Evolutionary conservation across 2,329 filamentous ascomycete genomes (phyloP).

Genomic region (Laburnicola sp.): DNA sequence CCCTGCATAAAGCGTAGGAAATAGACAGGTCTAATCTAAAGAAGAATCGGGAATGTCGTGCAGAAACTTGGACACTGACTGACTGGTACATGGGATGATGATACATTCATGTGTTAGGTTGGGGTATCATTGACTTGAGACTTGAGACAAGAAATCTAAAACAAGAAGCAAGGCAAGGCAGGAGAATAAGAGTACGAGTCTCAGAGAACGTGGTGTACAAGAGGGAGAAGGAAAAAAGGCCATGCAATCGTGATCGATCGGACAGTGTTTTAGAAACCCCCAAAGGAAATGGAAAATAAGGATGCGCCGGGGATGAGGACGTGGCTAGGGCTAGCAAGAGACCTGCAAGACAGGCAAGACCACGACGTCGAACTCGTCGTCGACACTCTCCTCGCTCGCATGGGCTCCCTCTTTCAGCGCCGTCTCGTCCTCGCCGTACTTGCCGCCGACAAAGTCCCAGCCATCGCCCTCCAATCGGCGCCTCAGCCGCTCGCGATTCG

Average conservation of each 20-base stretch:
- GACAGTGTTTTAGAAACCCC: no score
- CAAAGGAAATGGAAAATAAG: no score
- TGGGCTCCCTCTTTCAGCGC: constrained; percentile 15
- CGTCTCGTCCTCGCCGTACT: constrained; percentile 31
- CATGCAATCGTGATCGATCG: neutral
- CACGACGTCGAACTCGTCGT: constrained; percentile 43
- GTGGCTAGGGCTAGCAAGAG: constrained; percentile 11
- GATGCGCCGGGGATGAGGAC: neutral
- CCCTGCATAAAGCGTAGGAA: no score
- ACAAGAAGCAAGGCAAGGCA: neutral
- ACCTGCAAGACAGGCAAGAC: constrained; percentile 22
- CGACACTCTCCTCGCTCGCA: constrained; percentile 32
- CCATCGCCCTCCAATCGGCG: constrained; percentile 37
- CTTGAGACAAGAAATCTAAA: neutral
- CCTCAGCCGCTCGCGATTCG: constrained; percentile 35
- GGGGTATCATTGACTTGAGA: constrained; percentile 20
- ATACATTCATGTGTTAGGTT: constrained; percentile 12
- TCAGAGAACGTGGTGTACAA: neutral
- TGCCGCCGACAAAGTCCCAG: constrained; percentile 39
- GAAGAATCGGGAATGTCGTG: no score
- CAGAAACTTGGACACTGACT: no score
- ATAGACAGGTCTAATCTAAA: no score
- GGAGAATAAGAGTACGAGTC: neutral
- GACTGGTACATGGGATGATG: constrained; percentile 16
- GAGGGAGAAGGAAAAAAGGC: neutral